Evolutionary conservation across 805 yeast species (phyloP), one percentile per base, ranked within the genome.

Genomic region (Yamadazyma phyllophila): DNA sequence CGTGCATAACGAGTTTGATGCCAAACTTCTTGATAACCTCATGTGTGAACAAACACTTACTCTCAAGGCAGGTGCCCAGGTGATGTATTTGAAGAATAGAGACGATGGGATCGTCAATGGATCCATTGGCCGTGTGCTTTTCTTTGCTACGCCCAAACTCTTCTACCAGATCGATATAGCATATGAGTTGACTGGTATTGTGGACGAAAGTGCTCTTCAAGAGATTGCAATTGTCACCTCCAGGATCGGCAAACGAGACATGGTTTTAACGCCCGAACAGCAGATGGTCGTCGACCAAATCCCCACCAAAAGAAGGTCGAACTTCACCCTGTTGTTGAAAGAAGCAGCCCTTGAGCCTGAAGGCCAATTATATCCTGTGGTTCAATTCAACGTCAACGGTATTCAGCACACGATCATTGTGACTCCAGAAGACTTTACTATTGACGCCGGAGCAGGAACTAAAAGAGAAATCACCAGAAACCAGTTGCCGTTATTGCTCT

Each of bases 41-140:
- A 83, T 91, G 85, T 95, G 94, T 37, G 86, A 84, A 24, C 74
- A 76, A 46, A 59, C 55, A 6, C 58, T 94, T 12, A 73, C 69
- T 2, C 67, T 94, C 52, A 92, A 91, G 61, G 82, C 80, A 44
- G 89, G 88, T 31, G 95, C 97, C 0, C 99, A 94, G 63, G 97
- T 94, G 1, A 91, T 94, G 97, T 82, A 88, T 75, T 67, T 94
- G 53, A 88, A 87, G 56, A 94, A 94, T 61, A 74, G 78, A 26
- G 91, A 88, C 52, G 85, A 81, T 8, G 66, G 73, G 2, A 69
- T 94, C 32, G 98, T 94, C 34, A 94, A 94, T 66, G 99, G 99
- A 2, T 80, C 97, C 0, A 70, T 92, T 32, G 99, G 99, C 0
- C 80, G 74, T 32, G 84, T 94, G 1, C 54, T 80, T 7, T 81